Evolutionary conservation across 306 rosid genomes (phyloP), one percentile per base, ranked within the genome.

Genomic region (Cyamopsis tetragonoloba): DNA sequence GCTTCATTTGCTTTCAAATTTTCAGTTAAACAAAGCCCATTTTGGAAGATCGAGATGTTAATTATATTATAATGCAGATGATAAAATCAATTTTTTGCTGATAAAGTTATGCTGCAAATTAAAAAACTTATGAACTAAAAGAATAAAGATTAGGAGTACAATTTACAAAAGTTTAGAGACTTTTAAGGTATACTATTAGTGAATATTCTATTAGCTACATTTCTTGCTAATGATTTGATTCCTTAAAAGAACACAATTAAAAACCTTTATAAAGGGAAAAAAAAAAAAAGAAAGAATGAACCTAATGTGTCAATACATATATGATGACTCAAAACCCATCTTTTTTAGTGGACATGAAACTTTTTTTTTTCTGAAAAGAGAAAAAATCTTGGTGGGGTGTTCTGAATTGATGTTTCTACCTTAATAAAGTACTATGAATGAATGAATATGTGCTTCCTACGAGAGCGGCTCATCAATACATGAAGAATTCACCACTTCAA

Each of bases 401-500:
- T 71, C 24, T 57, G 73, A 65, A 20, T 37, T 62, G 77, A 56
- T 65, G 51, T 65, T 19, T 64, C 68, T 53, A 26, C 73, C 63
- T 59, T 67, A 58, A 58, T 58, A 70, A 77, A 62, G 71, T 61
- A 41, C 46, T 14, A 65, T 26, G 72, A 76, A 62, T 50, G n/a
- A n/a, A n/a, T n/a, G n/a, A n/a, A 60, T 68, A 7, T 23, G 60
- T 55, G 70, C 11, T 69, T 79, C 34, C 54, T 51, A 32, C 51
- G 18, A 61, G 76, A 69, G 49, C 30, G 73, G 2, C 42, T 68
- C 17, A 48, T 19, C 58, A 70, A 10, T 76, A 35, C 63, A 70
- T 64, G 73, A 71, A 77, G 66, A 53, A 44, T 70, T 65, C 72
- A 73, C 49, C 59, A 46, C 55, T 67, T 0, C 71, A 66, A 85